Evolutionary conservation across 352 stramenopile genomes (phyloP).

Genomic region (Phytophthora quininea): DNA sequence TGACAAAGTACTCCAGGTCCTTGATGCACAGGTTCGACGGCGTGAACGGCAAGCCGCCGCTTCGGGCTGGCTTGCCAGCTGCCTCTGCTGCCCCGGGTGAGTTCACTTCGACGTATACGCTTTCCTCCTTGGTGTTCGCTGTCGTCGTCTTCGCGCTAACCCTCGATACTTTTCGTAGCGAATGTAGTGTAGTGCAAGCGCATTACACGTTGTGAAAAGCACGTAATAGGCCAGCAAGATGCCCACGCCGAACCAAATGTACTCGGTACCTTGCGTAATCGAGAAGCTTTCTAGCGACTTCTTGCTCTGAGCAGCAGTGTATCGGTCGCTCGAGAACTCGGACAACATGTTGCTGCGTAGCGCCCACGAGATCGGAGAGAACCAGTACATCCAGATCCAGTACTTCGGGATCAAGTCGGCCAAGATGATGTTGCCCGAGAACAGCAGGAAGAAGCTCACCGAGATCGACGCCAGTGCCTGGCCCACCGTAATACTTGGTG

Average conservation of each 20-base stretch:
- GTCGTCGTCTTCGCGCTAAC: slow-evolving; percentile 44
- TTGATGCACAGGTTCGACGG: slow-evolving; percentile 51
- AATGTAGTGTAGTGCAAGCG: slow-evolving; percentile 51
- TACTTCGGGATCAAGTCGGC: slow-evolving; percentile 70
- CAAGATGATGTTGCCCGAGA: slow-evolving; percentile 84
- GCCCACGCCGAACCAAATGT: slow-evolving; percentile 50
- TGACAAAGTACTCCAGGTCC: slow-evolving; percentile 58
- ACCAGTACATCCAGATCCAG: slow-evolving; percentile 86
- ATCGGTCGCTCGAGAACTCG: slow-evolving; percentile 58
- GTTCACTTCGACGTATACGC: slow-evolving; percentile 37
- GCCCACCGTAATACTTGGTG: slow-evolving; percentile 60
- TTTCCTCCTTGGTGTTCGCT: slow-evolving; percentile 27
- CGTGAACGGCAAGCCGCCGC: slow-evolving; percentile 40
- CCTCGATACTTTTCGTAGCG: slow-evolving; percentile 51
- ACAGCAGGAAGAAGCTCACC: slow-evolving; percentile 71
- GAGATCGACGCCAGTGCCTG: slow-evolving; percentile 58
- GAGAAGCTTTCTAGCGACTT: slow-evolving; percentile 47
- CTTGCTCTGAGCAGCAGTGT: slow-evolving; percentile 27
- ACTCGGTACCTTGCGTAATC: slow-evolving; percentile 43
- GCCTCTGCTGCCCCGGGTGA: slow-evolving; percentile 19
- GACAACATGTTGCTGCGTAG: slow-evolving; percentile 65
- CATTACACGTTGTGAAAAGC: slow-evolving; percentile 52
- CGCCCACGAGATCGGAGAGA: slow-evolving; percentile 66
- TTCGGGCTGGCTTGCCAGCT: background rate
- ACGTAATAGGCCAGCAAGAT: slow-evolving; percentile 50